Percentiles rank a stretch among this genome's conserved stretches.
These are phyloP conservation scores for Sporothrix inflata DNA, from an alignment of 2,329 filamentous ascomycete genomes.

Conservation along the genomic window DNA sequence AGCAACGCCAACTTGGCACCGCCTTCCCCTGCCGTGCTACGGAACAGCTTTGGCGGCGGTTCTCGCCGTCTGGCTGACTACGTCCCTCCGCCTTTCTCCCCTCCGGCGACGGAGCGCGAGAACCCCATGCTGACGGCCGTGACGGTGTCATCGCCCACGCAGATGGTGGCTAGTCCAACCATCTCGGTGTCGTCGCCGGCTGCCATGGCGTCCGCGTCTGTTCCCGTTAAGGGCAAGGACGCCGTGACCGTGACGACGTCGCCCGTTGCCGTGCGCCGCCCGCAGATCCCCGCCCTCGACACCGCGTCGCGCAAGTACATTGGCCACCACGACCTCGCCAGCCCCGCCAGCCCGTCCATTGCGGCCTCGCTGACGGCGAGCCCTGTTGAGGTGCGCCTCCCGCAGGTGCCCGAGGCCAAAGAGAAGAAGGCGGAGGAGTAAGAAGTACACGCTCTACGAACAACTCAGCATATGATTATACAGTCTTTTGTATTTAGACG, in stretches of 20 bases:
- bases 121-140: background rate
- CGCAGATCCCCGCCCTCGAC: conserved; percentile 15
- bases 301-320: conserved; percentile 25
- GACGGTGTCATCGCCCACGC: background rate
- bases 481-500: conserved; percentile 12
- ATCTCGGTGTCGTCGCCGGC: conserved; percentile 32
- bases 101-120: conserved; percentile 43
- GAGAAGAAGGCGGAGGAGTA: background rate
- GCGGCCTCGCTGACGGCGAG: conserved; percentile 26
- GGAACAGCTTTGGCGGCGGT: conserved; percentile 9
- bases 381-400: conserved; percentile 28
- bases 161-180: conserved; percentile 32
- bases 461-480: too few species aligned
- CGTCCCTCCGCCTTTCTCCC: conserved; percentile 41
- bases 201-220: background rate
- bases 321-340: conserved; percentile 15
- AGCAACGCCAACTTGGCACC: conserved; percentile 12
- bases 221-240: conserved; percentile 20
- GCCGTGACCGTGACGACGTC: background rate
- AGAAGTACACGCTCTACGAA: too few species aligned
- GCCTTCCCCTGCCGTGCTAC: background rate
- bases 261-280: background rate
- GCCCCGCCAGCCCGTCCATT: conserved; percentile 18
- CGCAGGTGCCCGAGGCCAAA: conserved; percentile 8
- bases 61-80: conserved; percentile 37